Percentiles rank a stretch among this genome's conserved stretches.
Conservation (phyloP, 768 basidiomycete species). For the Leccinellum luteum region DNA sequence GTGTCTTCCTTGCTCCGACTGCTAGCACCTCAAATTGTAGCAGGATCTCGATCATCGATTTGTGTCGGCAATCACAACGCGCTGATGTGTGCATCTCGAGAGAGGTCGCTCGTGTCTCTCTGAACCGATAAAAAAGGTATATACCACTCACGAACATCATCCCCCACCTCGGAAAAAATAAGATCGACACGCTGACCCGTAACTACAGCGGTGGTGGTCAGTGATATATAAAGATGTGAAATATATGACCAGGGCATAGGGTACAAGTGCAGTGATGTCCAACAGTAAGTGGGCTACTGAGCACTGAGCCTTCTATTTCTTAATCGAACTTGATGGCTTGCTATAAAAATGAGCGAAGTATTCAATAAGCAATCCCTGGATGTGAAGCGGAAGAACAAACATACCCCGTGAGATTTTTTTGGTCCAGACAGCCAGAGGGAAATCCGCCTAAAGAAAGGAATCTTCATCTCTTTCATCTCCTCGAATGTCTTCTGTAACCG, state of each 20-base stretch:
- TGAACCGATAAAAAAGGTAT: background rate
- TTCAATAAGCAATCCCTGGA: background rate
- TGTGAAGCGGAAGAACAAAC: background rate
- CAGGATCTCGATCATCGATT: too few species aligned
- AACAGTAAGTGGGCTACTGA: too few species aligned
- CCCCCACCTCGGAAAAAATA: background rate
- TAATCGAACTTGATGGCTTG: background rate
- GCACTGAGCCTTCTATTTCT: background rate
- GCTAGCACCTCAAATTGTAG: too few species aligned
- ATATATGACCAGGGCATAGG: background rate
- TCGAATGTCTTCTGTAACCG: constrained; percentile 20
- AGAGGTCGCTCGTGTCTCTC: too few species aligned
- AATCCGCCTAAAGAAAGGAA: constrained; percentile 12
- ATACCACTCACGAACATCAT: background rate
- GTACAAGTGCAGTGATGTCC: too few species aligned
- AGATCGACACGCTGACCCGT: background rate
- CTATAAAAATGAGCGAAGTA: background rate
- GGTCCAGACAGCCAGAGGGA: constrained; percentile 2
- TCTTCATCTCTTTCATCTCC: constrained; percentile 20
- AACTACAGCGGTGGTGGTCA: too few species aligned
- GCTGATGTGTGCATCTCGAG: too few species aligned
- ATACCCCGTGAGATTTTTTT: constrained; percentile 10
- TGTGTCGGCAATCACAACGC: too few species aligned
- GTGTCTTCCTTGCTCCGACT: too few species aligned
- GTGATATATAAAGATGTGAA: background rate